phyloP scores from a whole-genome alignment of 2,329 filamentous ascomycete species.

The Capronia coronata region DNA sequence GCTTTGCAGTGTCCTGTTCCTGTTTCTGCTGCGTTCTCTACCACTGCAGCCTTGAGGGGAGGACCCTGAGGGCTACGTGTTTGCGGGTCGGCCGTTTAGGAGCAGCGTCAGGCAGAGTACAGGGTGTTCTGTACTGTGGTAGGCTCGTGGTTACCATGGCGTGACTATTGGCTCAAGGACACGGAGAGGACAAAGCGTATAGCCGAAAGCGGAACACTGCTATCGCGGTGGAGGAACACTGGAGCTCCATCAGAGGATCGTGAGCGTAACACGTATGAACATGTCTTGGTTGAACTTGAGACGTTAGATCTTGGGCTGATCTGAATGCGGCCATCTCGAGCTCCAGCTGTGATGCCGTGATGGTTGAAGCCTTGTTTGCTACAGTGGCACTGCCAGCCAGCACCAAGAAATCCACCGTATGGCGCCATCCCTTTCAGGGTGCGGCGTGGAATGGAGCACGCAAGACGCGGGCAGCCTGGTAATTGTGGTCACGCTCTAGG shows the following conservation, averaged over 20 bases:
- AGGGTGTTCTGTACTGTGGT: too few relatives aligned
- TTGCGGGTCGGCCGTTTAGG: neutral
- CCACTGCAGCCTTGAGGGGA: too few relatives aligned
- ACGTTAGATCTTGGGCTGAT: neutral
- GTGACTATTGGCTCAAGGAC: constrained; percentile 20
- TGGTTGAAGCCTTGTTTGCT: neutral
- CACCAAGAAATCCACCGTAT: neutral
- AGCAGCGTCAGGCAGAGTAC: constrained; percentile 17
- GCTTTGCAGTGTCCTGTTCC: too few relatives aligned
- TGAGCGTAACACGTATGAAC: neutral
- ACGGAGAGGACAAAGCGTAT: constrained; percentile 7
- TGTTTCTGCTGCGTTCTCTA: constrained; percentile 1
- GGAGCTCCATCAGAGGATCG: neutral
- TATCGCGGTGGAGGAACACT: neutral
- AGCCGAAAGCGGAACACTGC: constrained; percentile 8
- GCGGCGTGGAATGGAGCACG: neutral
- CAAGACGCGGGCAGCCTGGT: neutral
- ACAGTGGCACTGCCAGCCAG: neutral
- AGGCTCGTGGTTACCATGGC: constrained; percentile 21
- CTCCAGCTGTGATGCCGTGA: neutral
- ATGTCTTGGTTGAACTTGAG: neutral
- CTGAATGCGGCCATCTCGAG: neutral
- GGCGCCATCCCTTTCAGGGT: neutral
- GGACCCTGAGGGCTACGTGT: constrained; percentile 7
- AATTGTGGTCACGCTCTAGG: neutral